Percentiles rank a stretch among this genome's conserved stretches.
These are phyloP conservation scores for Pichia eremophila DNA, from an alignment of 805 yeast species.

Conservation along the genomic window DNA sequence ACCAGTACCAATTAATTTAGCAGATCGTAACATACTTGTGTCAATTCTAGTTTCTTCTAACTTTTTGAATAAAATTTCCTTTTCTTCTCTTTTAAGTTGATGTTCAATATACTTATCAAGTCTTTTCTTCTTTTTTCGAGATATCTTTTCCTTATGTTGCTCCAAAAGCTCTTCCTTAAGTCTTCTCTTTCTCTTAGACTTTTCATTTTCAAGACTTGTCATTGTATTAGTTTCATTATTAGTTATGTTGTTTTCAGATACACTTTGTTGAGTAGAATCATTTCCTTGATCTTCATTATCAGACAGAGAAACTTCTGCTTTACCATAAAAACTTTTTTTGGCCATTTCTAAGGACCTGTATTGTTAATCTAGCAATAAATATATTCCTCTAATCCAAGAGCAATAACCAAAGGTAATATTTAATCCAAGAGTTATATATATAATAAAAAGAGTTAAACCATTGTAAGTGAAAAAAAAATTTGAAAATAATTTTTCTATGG, in stretches of 20 bases:
- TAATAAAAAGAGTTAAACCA: neutral
- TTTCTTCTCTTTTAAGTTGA: constrained; percentile 82
- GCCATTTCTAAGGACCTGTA: neutral
- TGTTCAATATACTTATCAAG: constrained; percentile 89
- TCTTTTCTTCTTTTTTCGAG: constrained; percentile 64
- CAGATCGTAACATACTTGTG: constrained; percentile 56
- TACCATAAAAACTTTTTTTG: constrained; percentile 8
- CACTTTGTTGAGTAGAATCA: neutral
- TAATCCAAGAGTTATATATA: too few relatives aligned
- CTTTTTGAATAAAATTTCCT: constrained; percentile 65
- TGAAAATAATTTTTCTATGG: neutral
- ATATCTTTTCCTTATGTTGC: constrained; percentile 59
- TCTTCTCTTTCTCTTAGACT: constrained; percentile 52
- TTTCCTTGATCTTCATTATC: neutral
- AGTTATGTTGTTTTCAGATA: neutral
- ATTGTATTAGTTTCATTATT: constrained; percentile 34
- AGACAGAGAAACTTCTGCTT: constrained; percentile 3
- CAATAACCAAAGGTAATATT: too few relatives aligned
- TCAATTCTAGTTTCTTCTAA: constrained; percentile 62
- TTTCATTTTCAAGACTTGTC: constrained; percentile 44
- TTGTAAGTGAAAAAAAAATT: constrained; percentile 3
- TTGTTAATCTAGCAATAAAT: too few relatives aligned
- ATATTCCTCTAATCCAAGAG: too few relatives aligned
- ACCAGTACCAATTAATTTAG: constrained; percentile 74
- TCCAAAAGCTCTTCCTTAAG: constrained; percentile 47